phyloP scores from a whole-genome alignment of 495 filamentous ascomycete genomes.

The Aspergillus baeticus region DNA sequence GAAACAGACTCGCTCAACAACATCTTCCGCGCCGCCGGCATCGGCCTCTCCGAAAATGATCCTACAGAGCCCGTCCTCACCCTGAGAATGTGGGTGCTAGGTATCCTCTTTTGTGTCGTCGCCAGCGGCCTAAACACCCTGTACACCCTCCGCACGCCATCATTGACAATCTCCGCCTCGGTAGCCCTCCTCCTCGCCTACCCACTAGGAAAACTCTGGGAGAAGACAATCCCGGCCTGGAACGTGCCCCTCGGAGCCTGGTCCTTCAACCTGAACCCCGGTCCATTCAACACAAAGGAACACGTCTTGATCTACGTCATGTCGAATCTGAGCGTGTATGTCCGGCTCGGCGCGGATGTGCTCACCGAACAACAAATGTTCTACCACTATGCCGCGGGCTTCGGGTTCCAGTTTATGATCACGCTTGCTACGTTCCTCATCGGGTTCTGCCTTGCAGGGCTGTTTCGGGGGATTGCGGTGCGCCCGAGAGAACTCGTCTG shows the following conservation, averaged over 20 bases:
- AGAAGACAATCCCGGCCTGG: slow-evolving; percentile 45
- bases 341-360: slow-evolving; percentile 63
- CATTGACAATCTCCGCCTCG: slow-evolving; percentile 57
- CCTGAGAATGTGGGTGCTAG: slow-evolving; percentile 64
- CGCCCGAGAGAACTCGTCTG: slow-evolving; percentile 80
- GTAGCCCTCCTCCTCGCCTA: slow-evolving; percentile 65
- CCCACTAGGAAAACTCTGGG: slow-evolving; percentile 57
- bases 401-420: slow-evolving; percentile 48
- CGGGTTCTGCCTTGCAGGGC: slow-evolving; percentile 51
- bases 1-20: slow-evolving; percentile 22
- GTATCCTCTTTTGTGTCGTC: slow-evolving; percentile 56
- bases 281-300: slow-evolving; percentile 68
- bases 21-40: slow-evolving; percentile 27
- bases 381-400: slow-evolving; percentile 62
- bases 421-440: slow-evolving; percentile 46
- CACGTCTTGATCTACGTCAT: slow-evolving; percentile 69
- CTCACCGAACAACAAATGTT: slow-evolving; percentile 60
- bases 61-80: slow-evolving; percentile 50
- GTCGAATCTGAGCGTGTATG: slow-evolving; percentile 45
- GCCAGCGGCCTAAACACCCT: slow-evolving; percentile 63
- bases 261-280: slow-evolving; percentile 58
- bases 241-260: slow-evolving; percentile 47
- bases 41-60: slow-evolving; percentile 23
- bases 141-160: slow-evolving; percentile 54
- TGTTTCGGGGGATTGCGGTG: slow-evolving; percentile 72